A percentile compares a stretch with the other conserved stretches of the same genome.
Evolutionary conservation across 2,329 filamentous ascomycete genomes (phyloP).

Genomic region (Aspergillus quadrilineatus): DNA sequence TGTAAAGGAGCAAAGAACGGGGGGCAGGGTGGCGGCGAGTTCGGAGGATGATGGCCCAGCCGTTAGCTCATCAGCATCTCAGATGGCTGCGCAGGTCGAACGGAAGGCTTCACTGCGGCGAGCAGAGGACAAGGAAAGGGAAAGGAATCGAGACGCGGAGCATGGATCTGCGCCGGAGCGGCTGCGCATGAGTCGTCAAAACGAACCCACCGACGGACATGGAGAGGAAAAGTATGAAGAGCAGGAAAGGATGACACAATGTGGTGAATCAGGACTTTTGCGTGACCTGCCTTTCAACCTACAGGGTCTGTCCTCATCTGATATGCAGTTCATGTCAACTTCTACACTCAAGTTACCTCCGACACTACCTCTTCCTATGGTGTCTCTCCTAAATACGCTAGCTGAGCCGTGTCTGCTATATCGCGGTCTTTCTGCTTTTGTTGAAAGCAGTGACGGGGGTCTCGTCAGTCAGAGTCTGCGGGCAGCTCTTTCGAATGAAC

Average conservation of each 20-base stretch:
- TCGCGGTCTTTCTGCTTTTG: constrained; percentile 73
- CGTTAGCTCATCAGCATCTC: constrained; percentile 43
- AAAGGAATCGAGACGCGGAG: constrained; percentile 23
- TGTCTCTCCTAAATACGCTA: constrained; percentile 83
- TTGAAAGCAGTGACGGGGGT: constrained; percentile 75
- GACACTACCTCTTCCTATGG: constrained; percentile 76
- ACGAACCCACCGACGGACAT: constrained; percentile 23
- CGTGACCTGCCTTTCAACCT: constrained; percentile 88
- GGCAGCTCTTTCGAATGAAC: constrained; percentile 78
- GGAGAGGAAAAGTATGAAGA: constrained; percentile 18
- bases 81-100: constrained; percentile 29
- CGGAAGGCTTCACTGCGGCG: constrained; percentile 28
- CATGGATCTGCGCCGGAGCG: constrained; percentile 21
- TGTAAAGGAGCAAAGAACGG: constrained; percentile 27
- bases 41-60: constrained; percentile 40
- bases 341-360: constrained; percentile 72
- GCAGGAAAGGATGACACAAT: constrained; percentile 49
- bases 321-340: constrained; percentile 71
- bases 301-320: constrained; percentile 85
- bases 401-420: constrained; percentile 95
- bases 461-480: constrained; percentile 89
- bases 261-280: constrained; percentile 65
- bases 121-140: constrained; percentile 10
- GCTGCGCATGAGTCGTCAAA: constrained; percentile 15
- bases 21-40: constrained; percentile 24